These are phyloP conservation scores for Cercospora citrullina DNA, from an alignment of 2,329 filamentous ascomycete genomes.

Conservation along the genomic window DNA sequence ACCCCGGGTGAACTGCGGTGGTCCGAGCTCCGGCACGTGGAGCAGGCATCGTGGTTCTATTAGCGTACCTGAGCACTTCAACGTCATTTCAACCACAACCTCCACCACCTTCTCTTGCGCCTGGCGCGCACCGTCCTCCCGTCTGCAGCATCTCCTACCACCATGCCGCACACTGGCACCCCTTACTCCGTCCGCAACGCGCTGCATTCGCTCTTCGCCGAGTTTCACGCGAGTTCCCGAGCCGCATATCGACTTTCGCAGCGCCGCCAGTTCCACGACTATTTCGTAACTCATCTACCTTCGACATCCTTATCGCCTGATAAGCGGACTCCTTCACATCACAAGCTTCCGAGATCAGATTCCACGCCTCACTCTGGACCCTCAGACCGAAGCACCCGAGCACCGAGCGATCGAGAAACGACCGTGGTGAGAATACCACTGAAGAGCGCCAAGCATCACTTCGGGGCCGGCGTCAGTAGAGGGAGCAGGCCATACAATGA, in stretches of 20 bases:
- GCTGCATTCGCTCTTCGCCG: constrained; percentile 31
- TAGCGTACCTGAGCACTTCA: not conserved
- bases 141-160: constrained; percentile 3
- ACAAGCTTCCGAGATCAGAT: constrained; percentile 82
- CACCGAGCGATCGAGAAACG: constrained; percentile 64
- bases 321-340: constrained; percentile 58
- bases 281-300: constrained; percentile 94
- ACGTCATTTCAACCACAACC: not conserved
- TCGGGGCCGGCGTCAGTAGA: constrained; percentile 74
- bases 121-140: constrained; percentile 17
- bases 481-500: constrained; percentile 89
- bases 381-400: constrained; percentile 22
- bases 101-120: constrained; percentile 13
- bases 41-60: not conserved
- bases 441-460: constrained; percentile 92
- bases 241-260: constrained; percentile 17
- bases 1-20: not conserved
- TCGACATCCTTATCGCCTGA: constrained; percentile 92
- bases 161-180: constrained; percentile 34
- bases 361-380: constrained; percentile 70
- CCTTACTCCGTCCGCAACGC: constrained; percentile 36
- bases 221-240: constrained; percentile 13
- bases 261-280: constrained; percentile 73
- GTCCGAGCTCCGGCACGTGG: not conserved
- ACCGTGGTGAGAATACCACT: constrained; percentile 95